These are phyloP conservation scores for Ceratocystis papillata DNA, from an alignment of 2,329 filamentous ascomycete genomes.

Conservation along the genomic window DNA sequence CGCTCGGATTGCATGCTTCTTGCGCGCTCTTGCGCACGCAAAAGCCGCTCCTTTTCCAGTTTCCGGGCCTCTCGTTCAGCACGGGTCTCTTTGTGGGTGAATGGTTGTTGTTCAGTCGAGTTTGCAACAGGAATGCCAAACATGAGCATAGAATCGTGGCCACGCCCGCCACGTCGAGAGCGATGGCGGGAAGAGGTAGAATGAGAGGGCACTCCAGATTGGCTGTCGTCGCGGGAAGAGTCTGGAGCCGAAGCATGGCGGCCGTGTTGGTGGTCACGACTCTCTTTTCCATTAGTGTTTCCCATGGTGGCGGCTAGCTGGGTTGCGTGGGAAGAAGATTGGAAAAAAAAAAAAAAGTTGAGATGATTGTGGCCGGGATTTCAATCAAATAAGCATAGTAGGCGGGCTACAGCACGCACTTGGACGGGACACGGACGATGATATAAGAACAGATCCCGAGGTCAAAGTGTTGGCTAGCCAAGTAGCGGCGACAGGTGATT, in stretches of 20 bases:
- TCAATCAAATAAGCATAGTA: slow-evolving; percentile 1
- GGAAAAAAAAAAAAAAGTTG: slow-evolving; percentile 1
- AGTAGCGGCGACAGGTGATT: background rate
- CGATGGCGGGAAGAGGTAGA: slow-evolving; percentile 29
- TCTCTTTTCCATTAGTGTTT: slow-evolving; percentile 35
- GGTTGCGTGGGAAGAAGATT: slow-evolving; percentile 6
- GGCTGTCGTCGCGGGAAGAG: background rate
- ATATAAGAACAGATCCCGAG: background rate
- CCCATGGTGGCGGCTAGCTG: slow-evolving; percentile 30
- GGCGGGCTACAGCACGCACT: background rate
- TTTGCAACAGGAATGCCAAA: slow-evolving; percentile 6
- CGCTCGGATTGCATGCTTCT: slow-evolving; percentile 83
- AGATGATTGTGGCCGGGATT: background rate
- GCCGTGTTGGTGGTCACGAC: slow-evolving; percentile 28
- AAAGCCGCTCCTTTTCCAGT: slow-evolving; percentile 66
- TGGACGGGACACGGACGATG: background rate
- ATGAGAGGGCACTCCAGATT: slow-evolving; percentile 33
- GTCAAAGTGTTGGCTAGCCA: slow-evolving; percentile 3
- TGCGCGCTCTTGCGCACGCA: slow-evolving; percentile 73
- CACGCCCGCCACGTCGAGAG: slow-evolving; percentile 31
- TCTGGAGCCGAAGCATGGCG: slow-evolving; percentile 11
- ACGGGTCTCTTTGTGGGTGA: slow-evolving; percentile 70
- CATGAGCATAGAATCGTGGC: slow-evolving; percentile 23
- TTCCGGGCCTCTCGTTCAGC: slow-evolving; percentile 82
- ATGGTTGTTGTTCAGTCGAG: slow-evolving; percentile 33